A percentile compares a stretch with the other conserved stretches of the same genome.
Conservation (phyloP, 2,329 filamentous ascomycete species). For the Xylaria sp. region DNA sequence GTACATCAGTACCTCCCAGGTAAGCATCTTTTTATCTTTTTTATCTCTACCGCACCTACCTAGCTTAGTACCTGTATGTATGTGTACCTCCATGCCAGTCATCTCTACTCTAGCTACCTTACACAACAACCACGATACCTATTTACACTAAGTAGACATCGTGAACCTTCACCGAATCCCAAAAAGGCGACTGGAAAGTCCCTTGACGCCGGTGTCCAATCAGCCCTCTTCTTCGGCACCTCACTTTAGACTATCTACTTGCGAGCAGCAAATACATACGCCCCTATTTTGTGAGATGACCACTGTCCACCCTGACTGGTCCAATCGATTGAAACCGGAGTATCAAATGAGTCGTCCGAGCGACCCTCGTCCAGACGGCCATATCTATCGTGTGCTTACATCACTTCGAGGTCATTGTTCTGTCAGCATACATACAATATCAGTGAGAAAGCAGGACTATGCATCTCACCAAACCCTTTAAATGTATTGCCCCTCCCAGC, state of each 20-base stretch:
- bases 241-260: neutral
- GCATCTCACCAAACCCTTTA: slow-evolving; percentile 46
- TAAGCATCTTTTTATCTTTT: neutral
- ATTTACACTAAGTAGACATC: slow-evolving; percentile 26
- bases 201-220: slow-evolving; percentile 28
- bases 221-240: slow-evolving; percentile 10
- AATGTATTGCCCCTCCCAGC: slow-evolving; percentile 44
- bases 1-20: slow-evolving; percentile 25
- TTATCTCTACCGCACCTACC: neutral
- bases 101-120: neutral
- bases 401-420: slow-evolving; percentile 22
- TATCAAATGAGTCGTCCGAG: slow-evolving; percentile 22
- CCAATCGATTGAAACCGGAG: slow-evolving; percentile 29
- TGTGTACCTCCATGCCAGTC: neutral
- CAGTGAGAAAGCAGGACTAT: slow-evolving; percentile 36
- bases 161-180: slow-evolving; percentile 32
- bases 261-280: slow-evolving; percentile 9
- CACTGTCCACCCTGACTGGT: slow-evolving; percentile 19
- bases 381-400: slow-evolving; percentile 24
- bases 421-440: slow-evolving; percentile 6
- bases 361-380: slow-evolving; percentile 6
- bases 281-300: slow-evolving; percentile 23
- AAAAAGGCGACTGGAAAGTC: slow-evolving; percentile 15
- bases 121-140: slow-evolving; percentile 2
- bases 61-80: neutral